phyloP scores from a whole-genome alignment of 2,329 filamentous ascomycete genomes.

The Ceratocystis harringtonii region DNA sequence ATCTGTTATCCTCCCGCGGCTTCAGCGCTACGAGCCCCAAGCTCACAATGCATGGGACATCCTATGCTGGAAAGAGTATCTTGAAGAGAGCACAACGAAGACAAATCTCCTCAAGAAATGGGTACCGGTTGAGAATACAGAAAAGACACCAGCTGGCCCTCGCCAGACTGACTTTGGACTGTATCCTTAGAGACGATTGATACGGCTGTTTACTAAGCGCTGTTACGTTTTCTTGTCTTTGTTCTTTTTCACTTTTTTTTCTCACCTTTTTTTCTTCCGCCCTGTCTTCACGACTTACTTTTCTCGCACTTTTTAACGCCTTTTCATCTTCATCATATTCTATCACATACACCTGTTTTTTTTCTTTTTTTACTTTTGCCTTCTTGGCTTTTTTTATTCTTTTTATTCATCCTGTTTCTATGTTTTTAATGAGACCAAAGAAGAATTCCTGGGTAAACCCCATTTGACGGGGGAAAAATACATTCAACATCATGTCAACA shows the following conservation, averaged over 20 bases:
- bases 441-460: not conserved
- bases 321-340: constrained; percentile 1
- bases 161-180: constrained; percentile 12
- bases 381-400: not conserved
- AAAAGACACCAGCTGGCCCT: not conserved
- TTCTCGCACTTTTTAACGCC: not conserved
- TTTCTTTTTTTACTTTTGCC: not conserved
- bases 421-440: constrained; percentile 12
- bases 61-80: constrained; percentile 36
- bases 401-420: constrained; percentile 4
- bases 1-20: constrained; percentile 25
- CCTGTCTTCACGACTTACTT: not conserved
- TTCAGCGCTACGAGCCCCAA: constrained; percentile 27
- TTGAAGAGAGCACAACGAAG: constrained; percentile 18
- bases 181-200: constrained; percentile 11
- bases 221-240: not conserved
- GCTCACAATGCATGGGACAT: constrained; percentile 32
- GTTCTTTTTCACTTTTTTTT: not conserved
- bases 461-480: not conserved
- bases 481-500: not conserved
- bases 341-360: not conserved
- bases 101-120: constrained; percentile 9
- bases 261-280: not conserved
- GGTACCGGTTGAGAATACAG: constrained; percentile 10
- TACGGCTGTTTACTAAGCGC: not conserved